Evolutionary conservation across 805 yeast genomes (phyloP), one percentile per base, ranked within the genome.

Genomic region (Metschnikowia continentalis): DNA sequence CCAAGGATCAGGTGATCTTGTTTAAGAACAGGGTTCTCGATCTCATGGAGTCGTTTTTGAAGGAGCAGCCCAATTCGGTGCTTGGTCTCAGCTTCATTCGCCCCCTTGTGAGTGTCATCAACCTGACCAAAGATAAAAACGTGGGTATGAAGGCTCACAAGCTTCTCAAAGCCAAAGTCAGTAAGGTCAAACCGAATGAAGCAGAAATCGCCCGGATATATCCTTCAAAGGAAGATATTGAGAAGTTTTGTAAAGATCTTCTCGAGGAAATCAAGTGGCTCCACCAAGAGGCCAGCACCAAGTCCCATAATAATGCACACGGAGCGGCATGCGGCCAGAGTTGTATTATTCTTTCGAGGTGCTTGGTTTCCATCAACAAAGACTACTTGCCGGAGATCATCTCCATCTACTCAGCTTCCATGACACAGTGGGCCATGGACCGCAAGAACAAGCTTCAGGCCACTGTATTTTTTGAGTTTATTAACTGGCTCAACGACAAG

Each of bases 21-120:
- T 86, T 91, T 70, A 92, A 92, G 62, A 81, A 79, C 57, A 75
- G 96, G 49, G 78, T 90, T 6, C 69, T 92, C 47, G 97, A 91
- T 60, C 72, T 92, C 61, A 62, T 92, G 20, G 95, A 88, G 22
- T 69, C 79, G 5, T 89, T 80, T 60, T 69, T 74, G 52, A 79
- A 77, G 55, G 62, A 62, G 33, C 77, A 77, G 60, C 77, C 76
- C 43, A 63, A 68, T 43, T 71, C 76, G 6, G 48, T 59, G 32
- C 62, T 78, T 49, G 69, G 71, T 48, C 53, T 84, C 32, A 61
- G 71, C 3, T 69, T 81, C 54, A 66, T 83, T 4, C 62, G 71
- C 30, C 89, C 91, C 1, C 66, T 90, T 53, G 64, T 89, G 42
- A 70, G 70, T 20, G 72, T 88, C 52, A 79, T 90, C 57, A 76